phyloP scores from a whole-genome alignment of 2,329 filamentous ascomycete genomes.

The Phaeosphaeriaceae sp. region DNA sequence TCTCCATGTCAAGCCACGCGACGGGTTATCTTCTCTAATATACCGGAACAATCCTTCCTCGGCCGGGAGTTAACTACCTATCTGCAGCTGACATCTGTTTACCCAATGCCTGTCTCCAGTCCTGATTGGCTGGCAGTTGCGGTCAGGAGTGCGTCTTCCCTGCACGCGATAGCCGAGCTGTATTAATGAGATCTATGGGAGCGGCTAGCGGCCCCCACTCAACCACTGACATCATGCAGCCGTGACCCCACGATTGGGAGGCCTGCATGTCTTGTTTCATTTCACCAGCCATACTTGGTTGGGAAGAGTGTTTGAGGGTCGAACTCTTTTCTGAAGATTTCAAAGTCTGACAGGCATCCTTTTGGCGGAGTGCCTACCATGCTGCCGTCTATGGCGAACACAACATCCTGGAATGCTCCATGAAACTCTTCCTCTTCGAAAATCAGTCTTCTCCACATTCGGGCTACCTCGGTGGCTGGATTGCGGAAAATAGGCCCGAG shows the following conservation, averaged over 20 bases:
- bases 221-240: slow-evolving; percentile 21
- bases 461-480: slow-evolving; percentile 51
- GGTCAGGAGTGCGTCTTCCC: slow-evolving; percentile 4
- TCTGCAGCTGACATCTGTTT: slow-evolving; percentile 2
- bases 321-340: slow-evolving; percentile 51
- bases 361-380: slow-evolving; percentile 40
- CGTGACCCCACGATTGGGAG: slow-evolving; percentile 17
- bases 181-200: slow-evolving; percentile 14
- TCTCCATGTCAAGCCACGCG: slow-evolving; percentile 2
- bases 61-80: not conserved
- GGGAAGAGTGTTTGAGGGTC: slow-evolving; percentile 48
- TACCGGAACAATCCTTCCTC: not conserved
- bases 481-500: slow-evolving; percentile 54
- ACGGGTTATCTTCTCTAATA: not conserved
- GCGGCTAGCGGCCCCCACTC: slow-evolving; percentile 10
- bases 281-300: slow-evolving; percentile 33
- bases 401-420: slow-evolving; percentile 53
- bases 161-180: slow-evolving; percentile 16
- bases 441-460: slow-evolving; percentile 53
- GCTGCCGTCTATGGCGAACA: slow-evolving; percentile 53
- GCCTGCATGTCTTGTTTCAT: slow-evolving; percentile 1
- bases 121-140: slow-evolving; percentile 20
- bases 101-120: slow-evolving; percentile 14
- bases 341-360: slow-evolving; percentile 44
- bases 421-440: slow-evolving; percentile 54